Conservation (phyloP, 2,329 filamentous ascomycete genomes). For the Ascomycota sp. region DNA sequence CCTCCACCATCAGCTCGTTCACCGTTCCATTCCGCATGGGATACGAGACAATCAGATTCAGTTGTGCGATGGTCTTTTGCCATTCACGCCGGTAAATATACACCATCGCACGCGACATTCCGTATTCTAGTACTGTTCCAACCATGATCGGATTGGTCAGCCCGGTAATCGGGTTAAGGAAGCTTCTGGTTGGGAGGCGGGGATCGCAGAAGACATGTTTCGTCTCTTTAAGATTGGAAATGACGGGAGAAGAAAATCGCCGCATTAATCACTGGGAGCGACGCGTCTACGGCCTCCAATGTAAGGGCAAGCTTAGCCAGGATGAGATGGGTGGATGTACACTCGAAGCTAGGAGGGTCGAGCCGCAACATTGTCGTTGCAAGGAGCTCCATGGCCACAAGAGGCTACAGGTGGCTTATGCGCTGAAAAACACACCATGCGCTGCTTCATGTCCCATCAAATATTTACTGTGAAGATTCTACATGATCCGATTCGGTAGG, state of each 20-base stretch:
- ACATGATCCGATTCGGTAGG: no score
- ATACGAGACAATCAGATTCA: slow-evolving; percentile 43
- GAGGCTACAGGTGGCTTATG: slow-evolving; percentile 13
- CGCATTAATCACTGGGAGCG: slow-evolving; percentile 38
- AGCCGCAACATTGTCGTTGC: slow-evolving; percentile 36
- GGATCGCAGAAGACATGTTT: slow-evolving; percentile 22
- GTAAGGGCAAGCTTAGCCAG: slow-evolving; percentile 37
- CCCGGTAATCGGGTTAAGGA: slow-evolving; percentile 34
- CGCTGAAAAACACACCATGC: no score
- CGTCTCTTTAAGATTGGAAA: slow-evolving; percentile 13
- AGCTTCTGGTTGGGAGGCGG: slow-evolving; percentile 24
- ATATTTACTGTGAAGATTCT: no score
- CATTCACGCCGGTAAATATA: slow-evolving; percentile 40
- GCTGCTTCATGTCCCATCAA: no score
- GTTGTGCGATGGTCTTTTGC: slow-evolving; percentile 35
- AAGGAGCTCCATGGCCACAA: slow-evolving; percentile 22
- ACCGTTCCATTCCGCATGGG: slow-evolving; percentile 38
- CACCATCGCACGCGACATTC: slow-evolving; percentile 39
- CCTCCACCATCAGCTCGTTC: slow-evolving; percentile 65
- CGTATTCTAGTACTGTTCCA: slow-evolving; percentile 40
- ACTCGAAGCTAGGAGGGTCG: slow-evolving; percentile 41
- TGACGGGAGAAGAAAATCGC: slow-evolving; percentile 41
- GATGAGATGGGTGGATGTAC: slow-evolving; percentile 39
- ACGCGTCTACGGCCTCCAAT: slow-evolving; percentile 24
- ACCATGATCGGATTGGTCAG: slow-evolving; percentile 32